These are phyloP conservation scores for Podila clonocystis DNA, from an alignment of 192 early-diverging fungal genomes.

Conservation along the genomic window DNA sequence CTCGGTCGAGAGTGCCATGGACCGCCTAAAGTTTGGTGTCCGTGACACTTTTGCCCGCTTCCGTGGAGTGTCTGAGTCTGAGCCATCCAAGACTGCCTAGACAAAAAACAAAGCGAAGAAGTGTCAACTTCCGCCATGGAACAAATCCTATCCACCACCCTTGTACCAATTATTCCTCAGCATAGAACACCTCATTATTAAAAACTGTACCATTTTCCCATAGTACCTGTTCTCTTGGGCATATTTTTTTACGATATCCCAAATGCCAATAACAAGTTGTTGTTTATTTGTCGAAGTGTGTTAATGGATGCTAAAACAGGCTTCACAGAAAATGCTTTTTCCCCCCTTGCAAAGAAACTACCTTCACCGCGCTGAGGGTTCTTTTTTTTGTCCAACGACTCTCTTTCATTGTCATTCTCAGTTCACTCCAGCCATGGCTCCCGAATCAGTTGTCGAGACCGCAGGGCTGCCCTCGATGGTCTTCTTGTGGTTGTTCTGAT, in stretches of 20 bases:
- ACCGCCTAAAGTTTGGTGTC: conserved; percentile 71
- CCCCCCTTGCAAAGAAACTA: no score
- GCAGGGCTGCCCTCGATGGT: conserved; percentile 10
- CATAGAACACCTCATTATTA: no score
- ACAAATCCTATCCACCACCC: background rate
- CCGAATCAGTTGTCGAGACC: conserved; percentile 23
- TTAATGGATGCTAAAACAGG: no score
- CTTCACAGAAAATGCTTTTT: no score
- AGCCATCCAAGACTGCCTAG: conserved; percentile 31
- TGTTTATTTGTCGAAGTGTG: no score
- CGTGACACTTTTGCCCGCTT: conserved; percentile 59
- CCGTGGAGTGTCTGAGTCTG: conserved; percentile 21
- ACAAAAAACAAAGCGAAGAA: background rate
- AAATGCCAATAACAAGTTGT: no score
- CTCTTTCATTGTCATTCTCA: background rate
- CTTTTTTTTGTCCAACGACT: no score
- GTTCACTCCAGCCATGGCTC: conserved; percentile 48
- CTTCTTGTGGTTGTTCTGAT: conserved; percentile 16
- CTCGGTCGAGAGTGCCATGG: conserved; percentile 67
- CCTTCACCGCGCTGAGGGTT: no score
- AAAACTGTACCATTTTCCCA: no score
- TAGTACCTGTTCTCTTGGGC: no score
- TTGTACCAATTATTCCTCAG: no score
- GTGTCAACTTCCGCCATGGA: background rate
- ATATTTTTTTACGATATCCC: no score